Evolutionary conservation across 2,329 filamentous ascomycete genomes (phyloP), one percentile per base, ranked within the genome.

Genomic region (Amphichorda felina): DNA sequence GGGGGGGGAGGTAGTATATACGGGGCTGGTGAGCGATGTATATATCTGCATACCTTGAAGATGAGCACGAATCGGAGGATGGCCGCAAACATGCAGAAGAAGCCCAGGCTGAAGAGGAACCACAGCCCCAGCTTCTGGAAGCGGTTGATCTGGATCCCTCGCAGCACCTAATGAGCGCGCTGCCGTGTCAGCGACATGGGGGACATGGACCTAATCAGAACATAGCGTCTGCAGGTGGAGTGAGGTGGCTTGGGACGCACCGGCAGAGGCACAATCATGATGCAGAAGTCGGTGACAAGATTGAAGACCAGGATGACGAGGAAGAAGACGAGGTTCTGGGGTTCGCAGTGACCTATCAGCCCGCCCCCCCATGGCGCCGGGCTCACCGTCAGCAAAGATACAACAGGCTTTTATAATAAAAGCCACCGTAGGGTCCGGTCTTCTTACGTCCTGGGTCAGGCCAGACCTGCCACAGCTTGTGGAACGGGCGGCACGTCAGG

Each of bases 401-500:
- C n/a, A n/a, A n/a, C n/a, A n/a, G n/a, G n/a, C n/a, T n/a, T n/a
- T n/a, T n/a, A n/a, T n/a, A n/a, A n/a, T n/a, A n/a, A n/a, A n/a
- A n/a, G n/a, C n/a, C n/a, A n/a, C n/a, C n/a, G n/a, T n/a, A 15
- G n/a, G 3, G 16, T 21, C 5, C n/a, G 17, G n/a, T 15, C 13
- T 24, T 24, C 54, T 18, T 40, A 60, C 57, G 40, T 38, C 57
- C 57, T 9, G 55, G 57, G 15, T 60, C 54, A 10, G 58, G 56
- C 34, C 47, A 46, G 8, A 60, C 47, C 26, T 55, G 50, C 55
- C 57, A 61, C 14, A 56, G 36, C 3, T 48, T 45, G 4, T 47
- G 38, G 13, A 59, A 54, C 0, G 58, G 58, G 0, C 50, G 48
- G 36, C 57, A 61, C 3, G 49, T 52, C 1, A 53, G 33, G 8